phyloP scores from a whole-genome alignment of 2,329 filamentous ascomycete species.

The Colletotrichum viniferum region DNA sequence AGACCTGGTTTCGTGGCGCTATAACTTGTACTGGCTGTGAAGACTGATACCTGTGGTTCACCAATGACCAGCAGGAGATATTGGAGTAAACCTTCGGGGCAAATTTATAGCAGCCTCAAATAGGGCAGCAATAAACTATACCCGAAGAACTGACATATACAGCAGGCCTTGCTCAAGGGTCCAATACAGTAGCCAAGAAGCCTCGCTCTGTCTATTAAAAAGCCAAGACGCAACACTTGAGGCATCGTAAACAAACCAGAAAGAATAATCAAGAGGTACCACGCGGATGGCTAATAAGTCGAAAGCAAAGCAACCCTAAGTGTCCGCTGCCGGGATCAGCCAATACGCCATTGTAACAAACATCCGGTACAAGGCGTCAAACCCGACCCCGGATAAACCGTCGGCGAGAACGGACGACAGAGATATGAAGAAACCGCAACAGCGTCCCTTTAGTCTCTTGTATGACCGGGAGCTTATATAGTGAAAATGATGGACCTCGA shows the following conservation, averaged over 20 bases:
- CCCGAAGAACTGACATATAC: not conserved
- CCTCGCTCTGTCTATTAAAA: not conserved
- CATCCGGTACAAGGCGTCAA: not conserved
- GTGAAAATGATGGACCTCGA: not conserved
- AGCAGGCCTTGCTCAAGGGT: not conserved
- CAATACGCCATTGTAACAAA: not conserved
- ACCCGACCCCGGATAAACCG: not conserved
- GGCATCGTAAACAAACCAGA: not conserved
- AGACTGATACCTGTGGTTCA: too few relatives aligned
- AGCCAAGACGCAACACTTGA: not conserved
- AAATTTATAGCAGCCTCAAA: not conserved
- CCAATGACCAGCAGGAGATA: too few relatives aligned
- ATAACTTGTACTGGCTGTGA: too few relatives aligned
- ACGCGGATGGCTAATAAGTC: not conserved
- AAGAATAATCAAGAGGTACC: not conserved
- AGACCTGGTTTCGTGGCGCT: too few relatives aligned
- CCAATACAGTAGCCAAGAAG: not conserved
- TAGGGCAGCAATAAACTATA: not conserved
- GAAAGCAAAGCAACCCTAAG: not conserved
- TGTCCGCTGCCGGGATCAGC: not conserved
- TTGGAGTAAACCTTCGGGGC: too few relatives aligned
- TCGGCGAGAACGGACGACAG: not conserved
- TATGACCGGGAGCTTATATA: fast-evolving
- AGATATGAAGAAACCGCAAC: not conserved
- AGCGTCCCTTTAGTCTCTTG: not conserved